phyloP scores from a whole-genome alignment of 768 basidiomycete genomes.

The Serendipita vermifera region DNA sequence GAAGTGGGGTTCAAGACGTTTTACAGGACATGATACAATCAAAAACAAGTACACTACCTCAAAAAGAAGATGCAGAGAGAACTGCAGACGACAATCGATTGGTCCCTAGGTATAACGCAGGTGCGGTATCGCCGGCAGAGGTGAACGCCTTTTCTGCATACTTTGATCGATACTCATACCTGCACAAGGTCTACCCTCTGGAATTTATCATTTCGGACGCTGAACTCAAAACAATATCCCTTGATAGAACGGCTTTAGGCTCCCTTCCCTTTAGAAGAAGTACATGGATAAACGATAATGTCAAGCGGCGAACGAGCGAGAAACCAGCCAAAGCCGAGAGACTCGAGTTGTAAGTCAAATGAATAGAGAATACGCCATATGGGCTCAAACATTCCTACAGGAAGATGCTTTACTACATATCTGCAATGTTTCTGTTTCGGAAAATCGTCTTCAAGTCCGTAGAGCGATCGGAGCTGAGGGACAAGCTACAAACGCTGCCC shows the following conservation, averaged over 20 bases:
- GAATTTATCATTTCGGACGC: constrained; percentile 65
- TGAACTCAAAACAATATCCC: constrained; percentile 63
- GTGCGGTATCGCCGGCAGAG: constrained; percentile 57
- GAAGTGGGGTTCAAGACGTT: constrained; percentile 63
- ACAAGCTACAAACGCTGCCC: constrained; percentile 48
- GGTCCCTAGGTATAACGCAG: constrained; percentile 59
- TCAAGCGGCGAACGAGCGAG: constrained; percentile 24
- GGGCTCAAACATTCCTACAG: constrained; percentile 28
- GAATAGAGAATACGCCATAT: background rate
- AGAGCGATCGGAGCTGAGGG: constrained; percentile 40
- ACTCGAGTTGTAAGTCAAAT: background rate
- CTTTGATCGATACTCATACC: background rate
- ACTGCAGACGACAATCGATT: constrained; percentile 50
- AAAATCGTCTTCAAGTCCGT: constrained; percentile 28
- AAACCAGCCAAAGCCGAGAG: background rate
- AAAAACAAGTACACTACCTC: constrained; percentile 54
- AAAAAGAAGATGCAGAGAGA: constrained; percentile 58
- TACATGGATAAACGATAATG: constrained; percentile 58
- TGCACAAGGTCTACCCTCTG: constrained; percentile 41
- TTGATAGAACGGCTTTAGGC: constrained; percentile 41
- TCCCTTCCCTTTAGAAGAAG: constrained; percentile 50
- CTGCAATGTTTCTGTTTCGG: constrained; percentile 65
- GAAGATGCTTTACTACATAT: constrained; percentile 67
- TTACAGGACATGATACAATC: constrained; percentile 74
- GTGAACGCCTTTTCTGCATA: constrained; percentile 16